Base-by-base conservation (phyloP, 345 rosid species). In the Aquilaria malaccensis region DNA sequence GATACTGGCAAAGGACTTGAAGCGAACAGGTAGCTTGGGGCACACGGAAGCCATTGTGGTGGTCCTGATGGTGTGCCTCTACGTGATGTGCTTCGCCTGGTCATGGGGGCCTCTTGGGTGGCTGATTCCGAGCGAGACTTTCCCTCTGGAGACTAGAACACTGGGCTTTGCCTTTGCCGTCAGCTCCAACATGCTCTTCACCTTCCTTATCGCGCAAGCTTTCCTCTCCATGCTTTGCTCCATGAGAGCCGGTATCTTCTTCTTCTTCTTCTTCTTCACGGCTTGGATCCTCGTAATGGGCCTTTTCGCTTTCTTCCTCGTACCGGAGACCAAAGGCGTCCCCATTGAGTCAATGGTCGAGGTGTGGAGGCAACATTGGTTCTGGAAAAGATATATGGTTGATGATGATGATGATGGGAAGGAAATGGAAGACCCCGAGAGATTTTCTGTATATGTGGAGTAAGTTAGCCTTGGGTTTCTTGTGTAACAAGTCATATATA, bases 101-200 rank as follows among this genome's bases (percentile, higher is more conserved):
- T 83, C 88, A 50, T 83, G 85, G 88, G 88, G 85, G 0, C 85
- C 85, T 11, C 69, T 80, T 0, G 82, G 88, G 1, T 81, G 88
- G 88, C 63, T 83, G 30, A 76, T 83, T 41, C 88, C 85, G 0
- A 81, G 88, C 22, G 85, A 83, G 62, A 80, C 75, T 3, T 81
- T 80, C 65, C 88, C 85, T 0, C 9, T 83, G 1, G 85, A 83
- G 64, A 81, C 79, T 0, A 52, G 82, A 56, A 66, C 82, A 0
- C 66, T 79, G 0, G 83, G 80, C 5, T 82, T 68, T 41, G 70
- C 79, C 13, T 76, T 69, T 2, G 78, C 85, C 0, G 81, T 75
- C 31, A 74, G 81, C 30, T 57, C 75, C 43, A 83, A 80, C 67
- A 83, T 79, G 85, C 46, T 83, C 33, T 79, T 73, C 71, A 83